Percentiles rank a stretch among this genome's conserved stretches.
phyloP scores from a whole-genome alignment of 805 yeast species.

The Danielia reshetovae region DNA sequence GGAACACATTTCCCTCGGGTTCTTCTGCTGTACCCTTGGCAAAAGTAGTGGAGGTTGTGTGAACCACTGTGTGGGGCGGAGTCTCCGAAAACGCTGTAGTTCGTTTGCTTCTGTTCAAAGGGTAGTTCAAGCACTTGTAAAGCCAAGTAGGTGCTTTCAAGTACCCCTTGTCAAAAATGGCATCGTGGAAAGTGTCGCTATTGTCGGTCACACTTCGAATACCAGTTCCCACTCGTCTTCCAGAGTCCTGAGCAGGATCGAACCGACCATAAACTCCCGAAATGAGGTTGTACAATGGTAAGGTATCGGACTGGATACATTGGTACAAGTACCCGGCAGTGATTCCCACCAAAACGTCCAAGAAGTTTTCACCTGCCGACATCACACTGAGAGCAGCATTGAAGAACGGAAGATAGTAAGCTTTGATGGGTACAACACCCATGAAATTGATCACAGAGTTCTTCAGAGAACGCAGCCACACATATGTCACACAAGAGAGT shows the following conservation, averaged over 20 bases:
- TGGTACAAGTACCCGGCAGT: slow-evolving; percentile 56
- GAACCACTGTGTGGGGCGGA: slow-evolving; percentile 2
- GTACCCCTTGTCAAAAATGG: slow-evolving; percentile 50
- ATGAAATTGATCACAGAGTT: slow-evolving; percentile 51
- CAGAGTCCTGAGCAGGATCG: slow-evolving; percentile 4
- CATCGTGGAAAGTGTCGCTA: slow-evolving; percentile 13
- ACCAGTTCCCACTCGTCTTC: slow-evolving; percentile 32
- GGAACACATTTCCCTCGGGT: no score
- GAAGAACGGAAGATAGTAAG: slow-evolving; percentile 50
- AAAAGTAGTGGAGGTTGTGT: no score
- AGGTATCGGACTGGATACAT: slow-evolving; percentile 57
- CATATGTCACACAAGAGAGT: slow-evolving; percentile 52
- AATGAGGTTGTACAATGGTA: slow-evolving; percentile 37
- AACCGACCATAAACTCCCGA: slow-evolving; percentile 25
- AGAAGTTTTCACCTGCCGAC: slow-evolving; percentile 38
- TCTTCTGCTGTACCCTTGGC: no score
- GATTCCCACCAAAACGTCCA: slow-evolving; percentile 47
- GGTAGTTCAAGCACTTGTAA: slow-evolving; percentile 29
- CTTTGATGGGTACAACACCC: slow-evolving; percentile 49
- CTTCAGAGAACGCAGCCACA: slow-evolving; percentile 59
- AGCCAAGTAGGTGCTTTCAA: slow-evolving; percentile 51
- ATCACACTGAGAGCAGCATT: slow-evolving; percentile 32
- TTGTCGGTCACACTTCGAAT: slow-evolving; percentile 3
- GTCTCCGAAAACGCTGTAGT: slow-evolving; percentile 24
- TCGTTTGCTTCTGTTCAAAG: slow-evolving; percentile 21